phyloP scores from a whole-genome alignment of 192 early-diverging fungal genomes.

The Backusella macrospora region DNA sequence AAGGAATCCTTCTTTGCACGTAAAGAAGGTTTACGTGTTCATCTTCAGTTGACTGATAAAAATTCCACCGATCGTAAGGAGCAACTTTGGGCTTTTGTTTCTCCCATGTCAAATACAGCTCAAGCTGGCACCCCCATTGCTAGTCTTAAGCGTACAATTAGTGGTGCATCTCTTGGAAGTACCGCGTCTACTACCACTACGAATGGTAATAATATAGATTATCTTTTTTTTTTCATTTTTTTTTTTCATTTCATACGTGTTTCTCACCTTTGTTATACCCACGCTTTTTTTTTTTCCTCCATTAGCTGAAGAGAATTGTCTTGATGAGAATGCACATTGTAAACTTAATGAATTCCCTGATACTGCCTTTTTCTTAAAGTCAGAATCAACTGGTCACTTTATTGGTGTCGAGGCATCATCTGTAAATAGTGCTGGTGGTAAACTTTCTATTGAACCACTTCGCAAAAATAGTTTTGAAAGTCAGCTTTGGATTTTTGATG shows the following conservation, averaged over 20 bases:
- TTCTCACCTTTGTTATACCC: background rate
- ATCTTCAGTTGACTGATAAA: conserved; percentile 25
- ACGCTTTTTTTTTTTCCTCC: background rate
- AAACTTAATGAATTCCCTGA: conserved; percentile 22
- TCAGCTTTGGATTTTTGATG: conserved; percentile 35
- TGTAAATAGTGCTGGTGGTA: background rate
- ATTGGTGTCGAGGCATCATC: conserved; percentile 26
- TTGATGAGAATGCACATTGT: background rate
- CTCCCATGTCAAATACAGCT: background rate
- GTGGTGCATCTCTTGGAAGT: conserved; percentile 20
- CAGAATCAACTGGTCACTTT: conserved; percentile 17
- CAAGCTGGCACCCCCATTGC: background rate
- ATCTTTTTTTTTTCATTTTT: background rate
- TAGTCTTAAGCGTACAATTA: conserved; percentile 15
- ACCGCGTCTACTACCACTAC: background rate
- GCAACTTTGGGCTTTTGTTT: conserved; percentile 33
- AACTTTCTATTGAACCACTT: conserved; percentile 23
- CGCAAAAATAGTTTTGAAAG: conserved; percentile 27
- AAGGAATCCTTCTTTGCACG: conserved; percentile 39
- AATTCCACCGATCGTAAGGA: conserved; percentile 25
- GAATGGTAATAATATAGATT: conserved; percentile 9
- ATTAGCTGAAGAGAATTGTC: background rate
- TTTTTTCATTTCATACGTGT: background rate
- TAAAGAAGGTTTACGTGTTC: conserved; percentile 33
- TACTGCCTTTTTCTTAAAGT: conserved; percentile 28